Evolutionary conservation across 345 rosid species (phyloP).

Genomic region (Hevea brasiliensis): DNA sequence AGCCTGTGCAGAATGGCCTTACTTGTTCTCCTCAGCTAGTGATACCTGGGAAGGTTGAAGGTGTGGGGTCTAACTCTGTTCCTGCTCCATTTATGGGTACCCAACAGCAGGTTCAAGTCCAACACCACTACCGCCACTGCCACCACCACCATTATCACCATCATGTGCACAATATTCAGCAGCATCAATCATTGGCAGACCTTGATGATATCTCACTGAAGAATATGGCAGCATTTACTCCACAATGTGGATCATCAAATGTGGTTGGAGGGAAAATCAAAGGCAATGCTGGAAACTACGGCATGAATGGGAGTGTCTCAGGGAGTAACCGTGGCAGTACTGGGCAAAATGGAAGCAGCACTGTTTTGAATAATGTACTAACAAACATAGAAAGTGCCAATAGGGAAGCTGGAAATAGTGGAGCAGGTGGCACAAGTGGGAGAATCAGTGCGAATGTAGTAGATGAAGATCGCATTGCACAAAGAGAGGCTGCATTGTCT

Average conservation of each 20-base stretch:
- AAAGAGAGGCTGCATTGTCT: constrained; percentile 61
- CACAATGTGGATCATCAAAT: constrained; percentile 55
- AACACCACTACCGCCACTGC: constrained; percentile 29
- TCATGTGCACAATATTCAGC: constrained; percentile 29
- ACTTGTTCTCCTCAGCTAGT: constrained; percentile 25
- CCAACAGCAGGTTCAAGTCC: constrained; percentile 34
- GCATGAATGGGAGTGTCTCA: constrained; percentile 65
- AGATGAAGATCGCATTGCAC: constrained; percentile 44
- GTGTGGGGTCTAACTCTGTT: constrained; percentile 16
- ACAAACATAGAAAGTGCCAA: constrained; percentile 53
- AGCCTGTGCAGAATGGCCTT: constrained; percentile 32
- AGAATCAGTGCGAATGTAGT: constrained; percentile 28
- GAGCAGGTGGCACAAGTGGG: constrained; percentile 27
- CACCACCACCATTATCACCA: constrained; percentile 43
- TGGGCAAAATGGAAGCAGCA: constrained; percentile 54
- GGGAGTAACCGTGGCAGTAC: constrained; percentile 75
- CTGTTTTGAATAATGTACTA: constrained; percentile 46
- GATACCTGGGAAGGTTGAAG: constrained; percentile 30
- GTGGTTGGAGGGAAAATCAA: constrained; percentile 34
- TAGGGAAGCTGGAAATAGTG: constrained; percentile 46
- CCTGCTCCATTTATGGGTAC: constrained; percentile 27
- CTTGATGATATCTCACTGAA: constrained; percentile 34
- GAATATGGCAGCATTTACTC: constrained; percentile 38
- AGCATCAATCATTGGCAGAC: constrained; percentile 26
- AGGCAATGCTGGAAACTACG: constrained; percentile 46